Percentiles rank a stretch among this genome's conserved stretches.
Evolutionary conservation across 305 asterid genomes (phyloP).

Genomic region (Fraxinus platypoda): DNA sequence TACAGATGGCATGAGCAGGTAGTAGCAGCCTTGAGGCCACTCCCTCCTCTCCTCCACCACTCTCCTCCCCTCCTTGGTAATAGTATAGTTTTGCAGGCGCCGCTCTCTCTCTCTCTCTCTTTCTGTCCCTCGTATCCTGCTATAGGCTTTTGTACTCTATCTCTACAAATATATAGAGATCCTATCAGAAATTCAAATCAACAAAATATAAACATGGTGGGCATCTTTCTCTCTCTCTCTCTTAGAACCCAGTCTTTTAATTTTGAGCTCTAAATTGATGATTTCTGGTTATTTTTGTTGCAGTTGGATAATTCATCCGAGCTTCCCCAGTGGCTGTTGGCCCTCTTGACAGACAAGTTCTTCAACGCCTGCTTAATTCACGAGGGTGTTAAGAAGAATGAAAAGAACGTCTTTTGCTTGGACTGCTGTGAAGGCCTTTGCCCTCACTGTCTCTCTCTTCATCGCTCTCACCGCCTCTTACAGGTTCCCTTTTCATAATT

Average conservation of each 20-base stretch:
- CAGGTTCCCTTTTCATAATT: conserved; percentile 36
- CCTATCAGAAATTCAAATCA: conserved; percentile 14
- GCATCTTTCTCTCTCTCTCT: conserved; percentile 10
- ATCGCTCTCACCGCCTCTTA: conserved; percentile 59
- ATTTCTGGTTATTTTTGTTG: conserved; percentile 15
- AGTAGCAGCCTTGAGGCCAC: conserved; percentile 25
- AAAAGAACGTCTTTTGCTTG: conserved; percentile 65
- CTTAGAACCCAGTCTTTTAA: background rate
- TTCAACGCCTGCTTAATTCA: conserved; percentile 67
- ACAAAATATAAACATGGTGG: conserved; percentile 33
- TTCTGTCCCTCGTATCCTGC: conserved; percentile 33
- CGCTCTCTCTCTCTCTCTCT: conserved; percentile 42
- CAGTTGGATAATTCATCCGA: conserved; percentile 32
- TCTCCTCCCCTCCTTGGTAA: conserved; percentile 44
- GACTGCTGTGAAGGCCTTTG: conserved; percentile 68
- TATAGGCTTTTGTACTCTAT: conserved; percentile 16
- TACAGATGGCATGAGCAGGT: background rate
- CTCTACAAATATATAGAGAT: background rate
- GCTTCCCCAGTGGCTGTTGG: conserved; percentile 58
- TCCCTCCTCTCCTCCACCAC: conserved; percentile 29
- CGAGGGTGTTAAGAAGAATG: conserved; percentile 54
- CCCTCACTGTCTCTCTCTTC: conserved; percentile 49
- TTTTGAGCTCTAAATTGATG: background rate
- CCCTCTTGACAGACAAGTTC: conserved; percentile 53
- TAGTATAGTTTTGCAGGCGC: conserved; percentile 57